A percentile compares a stretch with the other conserved stretches of the same genome.
Evolutionary conservation across 371 early-diverging fungal genomes (phyloP).

Genomic region (Chytridium lagenaria): DNA sequence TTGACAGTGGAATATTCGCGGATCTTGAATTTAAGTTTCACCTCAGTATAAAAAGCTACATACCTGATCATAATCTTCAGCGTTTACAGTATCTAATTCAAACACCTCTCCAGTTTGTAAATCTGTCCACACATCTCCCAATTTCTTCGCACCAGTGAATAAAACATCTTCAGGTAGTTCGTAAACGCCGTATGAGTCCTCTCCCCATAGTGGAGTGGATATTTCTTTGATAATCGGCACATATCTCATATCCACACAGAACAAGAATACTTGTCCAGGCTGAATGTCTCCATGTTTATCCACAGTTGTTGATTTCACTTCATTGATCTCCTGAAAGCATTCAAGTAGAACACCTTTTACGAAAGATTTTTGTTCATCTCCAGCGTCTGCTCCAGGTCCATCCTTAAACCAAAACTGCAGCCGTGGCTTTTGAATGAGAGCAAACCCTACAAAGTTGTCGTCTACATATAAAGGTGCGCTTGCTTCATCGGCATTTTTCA

Average conservation of each 20-base stretch:
- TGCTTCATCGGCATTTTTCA: too few relatives aligned
- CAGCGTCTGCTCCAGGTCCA: neutral
- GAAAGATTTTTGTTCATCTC: neutral
- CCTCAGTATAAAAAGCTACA: neutral
- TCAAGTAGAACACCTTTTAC: neutral
- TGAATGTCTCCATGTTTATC: neutral
- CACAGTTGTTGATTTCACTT: neutral
- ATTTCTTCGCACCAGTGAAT: neutral
- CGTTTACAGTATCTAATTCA: neutral
- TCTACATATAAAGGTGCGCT: too few relatives aligned
- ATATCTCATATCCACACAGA: neutral
- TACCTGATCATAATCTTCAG: neutral
- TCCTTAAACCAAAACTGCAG: neutral
- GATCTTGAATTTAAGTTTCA: neutral
- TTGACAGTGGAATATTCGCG: neutral
- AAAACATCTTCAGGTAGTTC: neutral
- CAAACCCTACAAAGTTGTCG: too few relatives aligned
- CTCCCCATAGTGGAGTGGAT: neutral
- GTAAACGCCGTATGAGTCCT: neutral
- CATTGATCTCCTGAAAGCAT: neutral
- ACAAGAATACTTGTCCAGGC: neutral
- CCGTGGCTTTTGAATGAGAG: neutral
- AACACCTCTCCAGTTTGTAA: neutral
- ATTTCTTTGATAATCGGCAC: neutral
- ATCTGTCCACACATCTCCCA: neutral